Conservation (phyloP, 2,329 filamentous ascomycete genomes). For the Orbilia brochopaga region DNA sequence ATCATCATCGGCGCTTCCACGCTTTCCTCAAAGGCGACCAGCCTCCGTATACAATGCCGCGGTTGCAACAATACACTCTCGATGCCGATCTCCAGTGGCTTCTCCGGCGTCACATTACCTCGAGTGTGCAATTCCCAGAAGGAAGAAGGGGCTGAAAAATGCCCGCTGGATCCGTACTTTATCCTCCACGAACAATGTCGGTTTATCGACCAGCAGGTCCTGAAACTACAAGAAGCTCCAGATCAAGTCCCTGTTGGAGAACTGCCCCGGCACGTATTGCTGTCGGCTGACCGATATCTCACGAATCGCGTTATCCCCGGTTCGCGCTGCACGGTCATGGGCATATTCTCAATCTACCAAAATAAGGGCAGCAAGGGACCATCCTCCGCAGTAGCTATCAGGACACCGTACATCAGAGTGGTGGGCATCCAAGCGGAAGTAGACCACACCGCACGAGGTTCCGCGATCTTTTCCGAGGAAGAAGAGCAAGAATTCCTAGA, state of each 20-base stretch:
- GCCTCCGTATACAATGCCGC: conserved; percentile 83
- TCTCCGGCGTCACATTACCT: conserved; percentile 83
- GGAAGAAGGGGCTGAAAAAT: conserved; percentile 71
- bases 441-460: conserved; percentile 86
- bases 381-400: conserved; percentile 85
- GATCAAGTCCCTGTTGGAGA: conserved; percentile 98
- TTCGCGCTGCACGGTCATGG: conserved; percentile 91
- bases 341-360: conserved; percentile 97
- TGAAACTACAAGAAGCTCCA: conserved; percentile 96
- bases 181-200: conserved; percentile 91
- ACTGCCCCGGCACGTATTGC: conserved; percentile 88
- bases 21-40: conserved; percentile 91
- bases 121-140: conserved; percentile 72
- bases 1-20: conserved; percentile 98
- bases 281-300: conserved; percentile 94
- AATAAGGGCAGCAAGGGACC: conserved; percentile 83
- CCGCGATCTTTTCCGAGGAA: conserved; percentile 84
- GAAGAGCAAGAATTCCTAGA: conserved; percentile 97
- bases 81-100: conserved; percentile 79
- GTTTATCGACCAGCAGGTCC: conserved; percentile 97
- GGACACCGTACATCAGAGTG: conserved; percentile 90
- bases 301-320: conserved; percentile 95
- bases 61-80: conserved; percentile 77
- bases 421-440: conserved; percentile 90
- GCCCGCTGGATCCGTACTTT: conserved; percentile 93